Percentiles rank a stretch among this genome's conserved stretches.
Conservation (phyloP, 2,329 filamentous ascomycete species). For the Plenodomus biglobosus region DNA sequence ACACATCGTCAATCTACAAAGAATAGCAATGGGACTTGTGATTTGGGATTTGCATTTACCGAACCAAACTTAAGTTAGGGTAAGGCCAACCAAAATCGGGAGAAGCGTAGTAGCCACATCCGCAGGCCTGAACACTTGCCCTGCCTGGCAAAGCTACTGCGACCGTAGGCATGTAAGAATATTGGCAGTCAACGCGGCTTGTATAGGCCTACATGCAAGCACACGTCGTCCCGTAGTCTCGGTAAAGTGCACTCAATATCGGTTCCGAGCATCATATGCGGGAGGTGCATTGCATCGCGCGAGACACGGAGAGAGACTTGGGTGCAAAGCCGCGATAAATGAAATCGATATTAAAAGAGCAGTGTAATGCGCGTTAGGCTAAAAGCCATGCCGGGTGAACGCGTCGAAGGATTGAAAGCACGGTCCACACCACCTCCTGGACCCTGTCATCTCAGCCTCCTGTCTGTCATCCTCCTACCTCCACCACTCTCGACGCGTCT, state of each 20-base stretch:
- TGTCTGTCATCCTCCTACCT: constrained; percentile 11
- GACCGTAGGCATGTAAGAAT: constrained; percentile 11
- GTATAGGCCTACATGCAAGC: not conserved
- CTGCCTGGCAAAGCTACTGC: not conserved
- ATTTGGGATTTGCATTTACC: constrained; percentile 3
- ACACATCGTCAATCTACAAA: constrained; percentile 14
- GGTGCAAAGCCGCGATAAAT: constrained; percentile 26
- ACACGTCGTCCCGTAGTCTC: constrained; percentile 16
- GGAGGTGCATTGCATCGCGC: constrained; percentile 17
- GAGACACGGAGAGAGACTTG: constrained; percentile 16
- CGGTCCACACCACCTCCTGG: constrained; percentile 15
- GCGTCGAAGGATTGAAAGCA: constrained; percentile 29
- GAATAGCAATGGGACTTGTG: constrained; percentile 10
- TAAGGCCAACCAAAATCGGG: too few species aligned
- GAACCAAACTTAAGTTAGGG: constrained; percentile 4
- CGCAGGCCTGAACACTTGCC: not conserved
- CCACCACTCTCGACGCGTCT: constrained; percentile 22
- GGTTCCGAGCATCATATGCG: constrained; percentile 27
- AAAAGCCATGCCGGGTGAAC: constrained; percentile 24
- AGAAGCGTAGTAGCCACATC: too few species aligned
- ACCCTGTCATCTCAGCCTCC: constrained; percentile 30
- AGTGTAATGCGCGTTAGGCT: constrained; percentile 35
- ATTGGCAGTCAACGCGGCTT: constrained; percentile 10
- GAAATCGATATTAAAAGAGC: constrained; percentile 33
- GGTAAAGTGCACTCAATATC: constrained; percentile 27